These are phyloP conservation scores for Lentinula novae-zelandiae DNA, from an alignment of 1,284 basidiomycete genomes.

Conservation along the genomic window DNA sequence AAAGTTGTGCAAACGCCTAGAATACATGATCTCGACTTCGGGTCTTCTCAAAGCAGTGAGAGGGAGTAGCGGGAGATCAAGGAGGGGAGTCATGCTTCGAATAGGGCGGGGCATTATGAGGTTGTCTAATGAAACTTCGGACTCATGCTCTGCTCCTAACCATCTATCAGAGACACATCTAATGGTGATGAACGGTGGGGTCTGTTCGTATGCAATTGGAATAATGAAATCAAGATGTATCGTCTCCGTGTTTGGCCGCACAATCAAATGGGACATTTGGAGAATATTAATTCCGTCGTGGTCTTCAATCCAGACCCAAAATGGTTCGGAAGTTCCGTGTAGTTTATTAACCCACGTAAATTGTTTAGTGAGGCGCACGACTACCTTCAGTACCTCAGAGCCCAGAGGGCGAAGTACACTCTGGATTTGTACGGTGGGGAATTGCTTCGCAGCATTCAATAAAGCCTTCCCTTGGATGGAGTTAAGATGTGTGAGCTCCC, in stretches of 20 bases:
- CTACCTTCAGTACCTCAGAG: constrained; percentile 80
- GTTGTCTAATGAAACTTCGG: constrained; percentile 60
- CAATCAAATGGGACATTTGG: constrained; percentile 73
- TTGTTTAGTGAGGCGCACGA: constrained; percentile 57
- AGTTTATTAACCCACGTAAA: constrained; percentile 87
- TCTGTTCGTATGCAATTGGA: constrained; percentile 57
- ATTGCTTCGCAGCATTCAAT: constrained; percentile 78
- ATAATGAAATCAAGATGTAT: constrained; percentile 81
- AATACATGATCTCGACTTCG: constrained; percentile 43
- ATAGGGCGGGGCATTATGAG: constrained; percentile 77
- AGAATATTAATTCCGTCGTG: constrained; percentile 76
- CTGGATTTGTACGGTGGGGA: constrained; percentile 73
- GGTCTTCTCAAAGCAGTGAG: constrained; percentile 50
- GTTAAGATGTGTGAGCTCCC: constrained; percentile 85
- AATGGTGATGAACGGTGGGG: constrained; percentile 63
- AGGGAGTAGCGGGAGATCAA: constrained; percentile 82
- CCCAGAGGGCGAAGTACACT: constrained; percentile 80
- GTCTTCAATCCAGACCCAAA: constrained; percentile 97
- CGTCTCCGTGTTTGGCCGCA: constrained; percentile 61
- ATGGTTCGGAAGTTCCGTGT: constrained; percentile 81
- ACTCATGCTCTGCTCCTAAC: constrained; percentile 87
- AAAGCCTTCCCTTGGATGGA: constrained; percentile 81
- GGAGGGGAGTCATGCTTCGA: constrained; percentile 60
- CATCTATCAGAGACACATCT: constrained; percentile 90
- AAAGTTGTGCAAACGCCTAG: constrained; percentile 50